These are phyloP conservation scores for Phialemonium atrogriseum DNA, from an alignment of 2,329 filamentous ascomycete genomes.

Conservation along the genomic window DNA sequence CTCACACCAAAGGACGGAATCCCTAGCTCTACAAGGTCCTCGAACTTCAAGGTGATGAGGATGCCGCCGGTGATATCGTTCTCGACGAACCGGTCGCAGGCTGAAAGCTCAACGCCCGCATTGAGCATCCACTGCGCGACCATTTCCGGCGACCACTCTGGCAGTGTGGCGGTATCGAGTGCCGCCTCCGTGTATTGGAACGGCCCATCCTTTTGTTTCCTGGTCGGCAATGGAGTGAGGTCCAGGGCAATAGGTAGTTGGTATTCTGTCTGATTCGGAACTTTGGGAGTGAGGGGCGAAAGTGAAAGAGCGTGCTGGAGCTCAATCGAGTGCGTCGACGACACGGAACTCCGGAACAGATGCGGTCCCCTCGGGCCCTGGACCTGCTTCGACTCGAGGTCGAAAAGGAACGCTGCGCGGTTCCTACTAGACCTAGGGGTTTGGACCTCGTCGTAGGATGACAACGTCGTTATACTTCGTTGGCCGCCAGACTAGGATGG, in stretches of 20 bases:
- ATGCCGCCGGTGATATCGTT: constrained; percentile 91
- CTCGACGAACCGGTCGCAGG: constrained; percentile 77
- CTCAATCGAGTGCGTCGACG: constrained; percentile 42
- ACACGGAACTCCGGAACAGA: constrained; percentile 66
- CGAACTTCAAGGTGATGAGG: constrained; percentile 82
- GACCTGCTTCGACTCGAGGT: constrained; percentile 55
- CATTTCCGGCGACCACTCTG: constrained; percentile 64
- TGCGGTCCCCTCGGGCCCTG: constrained; percentile 80
- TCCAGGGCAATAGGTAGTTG: constrained; percentile 27
- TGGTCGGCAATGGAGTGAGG: constrained; percentile 26
- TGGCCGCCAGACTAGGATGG: constrained; percentile 47
- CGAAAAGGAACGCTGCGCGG: constrained; percentile 53
- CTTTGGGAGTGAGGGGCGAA: constrained; percentile 65
- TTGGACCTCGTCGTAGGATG: constrained; percentile 74
- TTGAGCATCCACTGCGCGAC: constrained; percentile 83
- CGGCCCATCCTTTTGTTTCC: constrained; percentile 36
- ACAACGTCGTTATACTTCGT: constrained; percentile 76
- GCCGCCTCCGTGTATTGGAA: constrained; percentile 49
- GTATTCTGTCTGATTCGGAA: constrained; percentile 28
- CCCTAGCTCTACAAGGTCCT: constrained; percentile 74
- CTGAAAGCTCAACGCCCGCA: constrained; percentile 65
- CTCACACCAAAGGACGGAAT: constrained; percentile 76
- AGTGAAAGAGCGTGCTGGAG: constrained; percentile 53
- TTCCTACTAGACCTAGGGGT: constrained; percentile 64
- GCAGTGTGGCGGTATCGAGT: constrained; percentile 51